These are phyloP conservation scores for Pseudopyricularia cyperi DNA, from an alignment of 2,329 filamentous ascomycete species.

Conservation along the genomic window DNA sequence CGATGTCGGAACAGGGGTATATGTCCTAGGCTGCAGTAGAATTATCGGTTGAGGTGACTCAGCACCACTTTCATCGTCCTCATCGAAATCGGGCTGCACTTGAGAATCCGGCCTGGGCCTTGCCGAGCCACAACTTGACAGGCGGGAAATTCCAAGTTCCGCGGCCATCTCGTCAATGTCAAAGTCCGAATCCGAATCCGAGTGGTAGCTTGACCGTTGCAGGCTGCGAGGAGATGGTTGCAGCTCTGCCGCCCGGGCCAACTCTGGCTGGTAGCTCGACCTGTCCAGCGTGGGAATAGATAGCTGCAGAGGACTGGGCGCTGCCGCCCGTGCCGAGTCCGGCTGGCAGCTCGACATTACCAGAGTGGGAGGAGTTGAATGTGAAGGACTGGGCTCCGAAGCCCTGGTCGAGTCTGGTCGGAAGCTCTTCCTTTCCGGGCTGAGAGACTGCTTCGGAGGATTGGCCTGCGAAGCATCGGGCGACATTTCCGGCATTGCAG, in stretches of 20 bases:
- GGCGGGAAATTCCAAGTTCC: neutral
- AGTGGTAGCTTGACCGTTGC: neutral
- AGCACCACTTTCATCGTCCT: neutral
- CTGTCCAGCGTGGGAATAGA: neutral
- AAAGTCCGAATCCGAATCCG: neutral
- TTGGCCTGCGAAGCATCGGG: neutral
- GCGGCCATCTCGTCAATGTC: neutral
- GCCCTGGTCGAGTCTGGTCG: neutral
- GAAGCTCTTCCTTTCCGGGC: neutral
- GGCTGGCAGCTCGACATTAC: too few species aligned
- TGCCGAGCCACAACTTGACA: neutral
- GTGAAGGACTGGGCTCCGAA: too few species aligned
- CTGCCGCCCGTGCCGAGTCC: neutral
- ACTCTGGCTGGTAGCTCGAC: neutral
- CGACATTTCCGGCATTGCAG: neutral
- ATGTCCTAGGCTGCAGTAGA: constrained; percentile 43
- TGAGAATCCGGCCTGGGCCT: neutral
- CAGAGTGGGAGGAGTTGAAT: too few species aligned
- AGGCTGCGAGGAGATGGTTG: too few species aligned
- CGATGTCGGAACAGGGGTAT: constrained; percentile 37
- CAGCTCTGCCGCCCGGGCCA: neutral
- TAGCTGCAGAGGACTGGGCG: neutral
- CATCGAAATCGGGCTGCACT: neutral
- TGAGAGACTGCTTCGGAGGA: neutral
- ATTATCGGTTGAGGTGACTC: constrained; percentile 20